Evolutionary conservation across 306 rosid genomes (phyloP).

Genomic region (Prunus salicina): DNA sequence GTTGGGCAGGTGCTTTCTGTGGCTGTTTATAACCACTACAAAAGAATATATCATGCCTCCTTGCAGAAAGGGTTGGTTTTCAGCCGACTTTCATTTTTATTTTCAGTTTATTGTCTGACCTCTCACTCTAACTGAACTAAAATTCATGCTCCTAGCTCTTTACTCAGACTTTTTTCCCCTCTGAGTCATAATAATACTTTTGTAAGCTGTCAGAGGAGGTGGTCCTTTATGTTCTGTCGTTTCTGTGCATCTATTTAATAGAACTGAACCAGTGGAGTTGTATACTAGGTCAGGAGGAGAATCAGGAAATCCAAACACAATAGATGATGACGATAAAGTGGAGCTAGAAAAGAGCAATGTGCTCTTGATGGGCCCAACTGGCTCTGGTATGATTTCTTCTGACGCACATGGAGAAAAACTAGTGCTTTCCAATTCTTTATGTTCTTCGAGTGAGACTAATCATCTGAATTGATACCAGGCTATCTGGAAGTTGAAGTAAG

Average conservation of each 20-base stretch:
- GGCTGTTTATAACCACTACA: conserved; percentile 96
- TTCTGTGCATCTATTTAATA: conserved; percentile 11
- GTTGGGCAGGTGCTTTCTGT: conserved; percentile 85
- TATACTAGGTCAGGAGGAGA: conserved; percentile 60
- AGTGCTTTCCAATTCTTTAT: conserved; percentile 11
- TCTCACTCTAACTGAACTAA: too few species aligned
- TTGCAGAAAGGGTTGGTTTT: conserved; percentile 70
- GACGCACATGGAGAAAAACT: conserved; percentile 12
- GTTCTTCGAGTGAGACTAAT: not conserved
- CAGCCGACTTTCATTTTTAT: not conserved
- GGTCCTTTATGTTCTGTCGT: not conserved
- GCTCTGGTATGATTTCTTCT: conserved; percentile 66
- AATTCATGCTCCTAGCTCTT: not conserved
- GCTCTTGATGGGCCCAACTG: conserved; percentile 98
- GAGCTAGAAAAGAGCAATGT: conserved; percentile 98
- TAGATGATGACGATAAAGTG: conserved; percentile 70
- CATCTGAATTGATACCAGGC: not conserved
- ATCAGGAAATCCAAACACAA: conserved; percentile 37
- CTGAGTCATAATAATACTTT: not conserved
- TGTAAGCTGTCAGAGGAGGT: not conserved
- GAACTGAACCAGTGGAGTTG: conserved; percentile 37
- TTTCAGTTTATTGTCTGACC: not conserved
- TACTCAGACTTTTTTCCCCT: not conserved
- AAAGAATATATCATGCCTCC: conserved; percentile 79
- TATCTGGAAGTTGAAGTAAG: not conserved